Base-by-base conservation (phyloP, 1,139 yeast genomes). In the Suhomyces terraborum region DNA sequence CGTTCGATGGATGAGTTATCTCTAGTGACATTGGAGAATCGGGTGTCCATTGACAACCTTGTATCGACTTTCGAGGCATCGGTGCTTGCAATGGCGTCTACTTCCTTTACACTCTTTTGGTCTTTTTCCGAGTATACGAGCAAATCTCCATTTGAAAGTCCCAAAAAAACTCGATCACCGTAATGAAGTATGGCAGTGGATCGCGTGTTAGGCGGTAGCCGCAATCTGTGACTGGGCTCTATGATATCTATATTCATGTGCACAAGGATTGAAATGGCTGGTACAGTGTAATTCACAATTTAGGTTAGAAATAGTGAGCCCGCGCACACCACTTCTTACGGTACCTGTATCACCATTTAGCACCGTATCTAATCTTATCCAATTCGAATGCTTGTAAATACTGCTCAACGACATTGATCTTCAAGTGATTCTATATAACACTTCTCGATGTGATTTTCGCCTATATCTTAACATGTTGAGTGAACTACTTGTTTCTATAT, bases 81-180 rank as follows among this genome's bases (percentile, higher is more conserved):
- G 7, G 23, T 6, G 8, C 7, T 17, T 6, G 14, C 18, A 3
- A 16, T 24, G 9, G n/a, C 10, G 13, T 19, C 17, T 8, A n/a
- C 17, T 21, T 27, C 32, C 24, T 22, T 22, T 16, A 10, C 28
- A 10, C 17, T 16, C n/a, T 21, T 14, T 32, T 24, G 27, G 24
- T 13, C 26, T 10, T 16, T 19, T 8, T 14, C 22, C 3, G 44
- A 41, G 42, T 58, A 66, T 14, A 67, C 54, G 19, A 56, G 42
- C 12, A 72, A 48, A 47, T 67, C 73, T 2, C 77, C 77, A 49
- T 66, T 66, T 41, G 54, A 41, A 21, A 62, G 56, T 2, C 77
- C 77, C 16, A 67, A 58, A 42, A 58, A 69, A 8, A 69, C 42
- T 31, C 53, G 54, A 7, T 47, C 48, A n/a, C 50, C 47, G 32